Percentiles rank a stretch among this genome's conserved stretches.
These are phyloP conservation scores for Diaporthe helianthi DNA, from an alignment of 2,329 filamentous ascomycete genomes.

Conservation along the genomic window DNA sequence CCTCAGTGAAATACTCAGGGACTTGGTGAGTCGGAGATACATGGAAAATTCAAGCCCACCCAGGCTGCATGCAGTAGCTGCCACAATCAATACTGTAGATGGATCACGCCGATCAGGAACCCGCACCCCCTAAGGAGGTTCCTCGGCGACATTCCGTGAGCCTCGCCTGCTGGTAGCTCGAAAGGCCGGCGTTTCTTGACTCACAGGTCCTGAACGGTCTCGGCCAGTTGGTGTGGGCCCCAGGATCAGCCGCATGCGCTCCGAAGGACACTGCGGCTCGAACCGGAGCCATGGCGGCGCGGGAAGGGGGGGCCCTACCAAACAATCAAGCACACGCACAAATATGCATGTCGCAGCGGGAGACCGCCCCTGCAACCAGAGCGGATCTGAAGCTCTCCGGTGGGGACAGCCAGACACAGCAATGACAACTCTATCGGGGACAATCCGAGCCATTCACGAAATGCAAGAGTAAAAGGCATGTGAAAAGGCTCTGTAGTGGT, in stretches of 20 bases:
- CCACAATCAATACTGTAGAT: conserved; percentile 6
- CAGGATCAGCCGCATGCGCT: conserved; percentile 16
- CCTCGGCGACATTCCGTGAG: conserved; percentile 17
- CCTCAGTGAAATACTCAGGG: conserved; percentile 5
- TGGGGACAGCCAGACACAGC: conserved; percentile 17
- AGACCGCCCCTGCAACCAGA: background rate
- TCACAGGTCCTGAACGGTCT: conserved; percentile 11
- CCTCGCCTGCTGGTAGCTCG: conserved; percentile 9
- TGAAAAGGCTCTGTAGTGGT: conserved; percentile 13
- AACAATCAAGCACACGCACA: background rate
- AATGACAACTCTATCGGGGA: conserved; percentile 30
- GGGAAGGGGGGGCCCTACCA: background rate
- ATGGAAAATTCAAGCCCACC: background rate
- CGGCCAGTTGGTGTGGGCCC: conserved; percentile 18
- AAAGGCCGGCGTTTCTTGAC: conserved; percentile 2
- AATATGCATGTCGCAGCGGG: background rate
- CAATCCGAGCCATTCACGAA: conserved; percentile 21
- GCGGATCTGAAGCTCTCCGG: background rate
- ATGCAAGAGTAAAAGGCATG: conserved; percentile 11
- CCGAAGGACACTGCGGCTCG: conserved; percentile 15
- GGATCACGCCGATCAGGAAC: conserved; percentile 12
- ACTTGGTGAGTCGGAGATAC: conserved; percentile 14
- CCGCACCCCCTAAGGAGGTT: conserved; percentile 4
- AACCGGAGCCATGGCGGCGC: conserved; percentile 19
- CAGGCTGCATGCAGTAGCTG: background rate